Base-by-base conservation (phyloP, 1,139 yeast genomes). In the Saccharomycopsis hybrid region DNA sequence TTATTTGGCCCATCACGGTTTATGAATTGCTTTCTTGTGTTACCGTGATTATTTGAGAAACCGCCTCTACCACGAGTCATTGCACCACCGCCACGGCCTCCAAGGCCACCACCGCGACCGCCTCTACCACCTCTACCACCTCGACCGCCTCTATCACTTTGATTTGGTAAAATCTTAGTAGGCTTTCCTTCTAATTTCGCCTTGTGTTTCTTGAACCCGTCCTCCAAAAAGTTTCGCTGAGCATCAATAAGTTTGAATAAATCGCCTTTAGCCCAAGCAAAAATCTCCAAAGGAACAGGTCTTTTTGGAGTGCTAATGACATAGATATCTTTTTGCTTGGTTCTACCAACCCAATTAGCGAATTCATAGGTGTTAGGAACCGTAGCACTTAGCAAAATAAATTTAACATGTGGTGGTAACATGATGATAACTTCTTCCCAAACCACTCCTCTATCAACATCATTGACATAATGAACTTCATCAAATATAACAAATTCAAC, bases 401-500 rank as follows among this genome's bases (percentile, higher is more conserved):
- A 85, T 59, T 87, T 89, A 49, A 92, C 95, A 65, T 90, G 95
- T 57, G 90, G 97, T 1, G 99, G 99, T 43, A 92, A 72, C 88
- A 92, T 82, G 58, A 92, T 92, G 55, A 92, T 92, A 5, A 94
- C 96, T 65, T 92, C 99, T 68, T 92, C 99, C 99, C 99, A 92
- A 4, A 92, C 99, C 35, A 92, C 98, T 62, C 99, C 99, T 65
- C 99, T 78, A 61, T 89, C 96, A 53, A 87, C 85, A 69, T 92
- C 99, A 62, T 92, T 89, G 61, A 92, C 96, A 63, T 92, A 92
- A 67, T 92, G 99, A 2, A 92, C 97, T 66, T 92, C 99, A 68
- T 92, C 99, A 62, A 92, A 92, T 43, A 92, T 87, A 28, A 92
- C 97, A 75, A 92, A 92, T 56, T 92, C 97, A 29, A 94, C 97